These are phyloP conservation scores for Allium sativum DNA, from an alignment of 106 monocot genomes.

Conservation along the genomic window DNA sequence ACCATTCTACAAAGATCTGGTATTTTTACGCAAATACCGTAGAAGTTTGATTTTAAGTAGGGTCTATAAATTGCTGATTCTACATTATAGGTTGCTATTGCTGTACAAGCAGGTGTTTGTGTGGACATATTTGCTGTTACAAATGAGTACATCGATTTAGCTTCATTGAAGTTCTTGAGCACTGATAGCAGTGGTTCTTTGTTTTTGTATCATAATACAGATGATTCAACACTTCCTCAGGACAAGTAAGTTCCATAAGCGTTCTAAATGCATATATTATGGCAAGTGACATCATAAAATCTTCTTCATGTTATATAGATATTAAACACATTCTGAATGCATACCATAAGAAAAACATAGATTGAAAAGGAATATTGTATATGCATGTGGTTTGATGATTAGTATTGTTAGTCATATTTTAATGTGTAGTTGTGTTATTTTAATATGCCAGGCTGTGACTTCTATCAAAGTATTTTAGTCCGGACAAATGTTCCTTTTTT, in stretches of 20 bases:
- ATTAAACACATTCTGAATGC: no score
- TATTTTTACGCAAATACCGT: constrained; percentile 18
- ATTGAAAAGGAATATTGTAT: no score
- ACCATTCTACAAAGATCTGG: constrained; percentile 95
- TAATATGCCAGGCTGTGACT: no score
- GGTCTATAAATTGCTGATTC: constrained; percentile 19
- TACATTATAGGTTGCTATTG: constrained; percentile 75
- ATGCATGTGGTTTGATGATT: no score
- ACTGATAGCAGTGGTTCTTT: constrained; percentile 98
- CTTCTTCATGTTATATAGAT: no score
- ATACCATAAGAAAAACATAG: no score
- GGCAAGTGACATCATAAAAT: no score
- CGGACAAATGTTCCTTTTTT: no score
- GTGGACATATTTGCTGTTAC: constrained; percentile 98
- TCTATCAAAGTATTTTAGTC: no score
- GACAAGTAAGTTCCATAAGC: constrained; percentile 67
- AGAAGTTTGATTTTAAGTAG: constrained; percentile 1
- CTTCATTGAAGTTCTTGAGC: constrained; percentile 94
- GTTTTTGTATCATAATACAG: constrained; percentile 80
- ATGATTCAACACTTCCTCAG: constrained; percentile 99
- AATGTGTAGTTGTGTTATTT: no score
- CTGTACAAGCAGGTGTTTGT: constrained; percentile 97
- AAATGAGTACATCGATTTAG: constrained; percentile 94
- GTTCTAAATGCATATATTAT: background rate
- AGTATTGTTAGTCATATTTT: no score